Base-by-base conservation (phyloP, 768 basidiomycete genomes). In the Pulveroboletus sp. region DNA sequence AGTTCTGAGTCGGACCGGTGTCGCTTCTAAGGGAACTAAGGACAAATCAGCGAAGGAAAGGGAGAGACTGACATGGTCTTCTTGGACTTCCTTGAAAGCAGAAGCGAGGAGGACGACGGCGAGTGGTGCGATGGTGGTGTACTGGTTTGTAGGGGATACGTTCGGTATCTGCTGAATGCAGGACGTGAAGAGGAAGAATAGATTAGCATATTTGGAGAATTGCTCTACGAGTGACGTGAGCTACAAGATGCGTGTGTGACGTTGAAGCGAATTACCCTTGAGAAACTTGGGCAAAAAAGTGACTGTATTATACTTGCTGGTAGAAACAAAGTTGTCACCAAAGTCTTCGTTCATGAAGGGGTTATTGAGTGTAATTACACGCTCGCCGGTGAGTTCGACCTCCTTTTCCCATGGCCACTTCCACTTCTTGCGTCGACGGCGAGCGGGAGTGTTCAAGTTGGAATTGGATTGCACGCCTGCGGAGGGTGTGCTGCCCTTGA, bases 141-240 rank as follows among this genome's bases (percentile, higher is more conserved):
- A 99, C 51, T 72, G 76, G 62, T 96, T 93, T 3, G 95, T 98
- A 14, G 96, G 96, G 1, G 96, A 99, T 7, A 99, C 94, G 59
- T 84, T 90, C 14, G 96, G 96, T 57, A 99, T 93, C 73, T 99
- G 96, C 63, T 98, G 95, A 43, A 98, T 98, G 70, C 79, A 85
- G 17, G 92, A 92, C 28, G 95, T 97, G 75, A 99, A 98, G 51
- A 99, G 76, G 78, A 99, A 99, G 77, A 99, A 99, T 53, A 98
- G 46, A 66, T 99, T 98, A 58, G 96, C 95, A 66, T 97, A 97
- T 81, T 96, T 92, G 39, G 91, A 93, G 75, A 97, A 96, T 81
- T 97, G 93, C 67, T 95, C 94, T 95, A 70, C 6, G 43, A 27
- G 26, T 11, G 13, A 21, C 6, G 36, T 67, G 33, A 62, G 56